These are phyloP conservation scores for Amauroascus verrucosus DNA, from an alignment of 2,329 filamentous ascomycete species.

Conservation along the genomic window DNA sequence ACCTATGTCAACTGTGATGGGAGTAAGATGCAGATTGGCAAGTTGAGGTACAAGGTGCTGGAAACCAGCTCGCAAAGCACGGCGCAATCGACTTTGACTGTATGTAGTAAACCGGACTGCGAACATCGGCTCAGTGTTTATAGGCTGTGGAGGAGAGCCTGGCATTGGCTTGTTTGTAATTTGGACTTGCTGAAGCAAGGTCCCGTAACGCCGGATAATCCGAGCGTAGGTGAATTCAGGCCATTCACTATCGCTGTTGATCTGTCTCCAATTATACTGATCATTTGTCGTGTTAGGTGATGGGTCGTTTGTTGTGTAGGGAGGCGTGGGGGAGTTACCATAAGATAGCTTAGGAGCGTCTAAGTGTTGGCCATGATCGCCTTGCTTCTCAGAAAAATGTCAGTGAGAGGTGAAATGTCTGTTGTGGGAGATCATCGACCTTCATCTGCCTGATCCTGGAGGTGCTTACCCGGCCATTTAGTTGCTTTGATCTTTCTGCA, in stretches of 20 bases:
- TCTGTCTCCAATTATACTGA: conserved; percentile 2
- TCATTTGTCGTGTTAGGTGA: background rate
- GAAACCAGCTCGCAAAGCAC: conserved; percentile 13
- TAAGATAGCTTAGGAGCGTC: conserved; percentile 6
- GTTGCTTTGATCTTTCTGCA: too few relatives aligned
- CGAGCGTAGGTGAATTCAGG: conserved; percentile 3
- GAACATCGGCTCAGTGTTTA: conserved; percentile 9
- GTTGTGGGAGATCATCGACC: background rate
- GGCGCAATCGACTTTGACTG: conserved; percentile 10
- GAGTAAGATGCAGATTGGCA: conserved; percentile 9
- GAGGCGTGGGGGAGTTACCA: conserved; percentile 4
- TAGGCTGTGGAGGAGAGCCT: conserved; percentile 11
- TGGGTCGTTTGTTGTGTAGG: conserved; percentile 7
- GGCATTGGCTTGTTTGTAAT: conserved; percentile 13
- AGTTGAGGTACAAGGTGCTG: conserved; percentile 11
- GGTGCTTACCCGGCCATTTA: background rate
- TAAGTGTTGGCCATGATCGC: conserved; percentile 8
- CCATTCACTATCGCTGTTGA: conserved; percentile 7
- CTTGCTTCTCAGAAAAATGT: background rate
- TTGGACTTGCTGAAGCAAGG: conserved; percentile 4
- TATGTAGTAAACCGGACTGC: conserved; percentile 6
- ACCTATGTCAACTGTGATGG: conserved; percentile 10
- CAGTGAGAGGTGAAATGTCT: background rate
- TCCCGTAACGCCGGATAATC: conserved; percentile 9
- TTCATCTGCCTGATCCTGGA: background rate